phyloP scores from a whole-genome alignment of 1,284 basidiomycete species.

The Hypsizygus ulmarius region DNA sequence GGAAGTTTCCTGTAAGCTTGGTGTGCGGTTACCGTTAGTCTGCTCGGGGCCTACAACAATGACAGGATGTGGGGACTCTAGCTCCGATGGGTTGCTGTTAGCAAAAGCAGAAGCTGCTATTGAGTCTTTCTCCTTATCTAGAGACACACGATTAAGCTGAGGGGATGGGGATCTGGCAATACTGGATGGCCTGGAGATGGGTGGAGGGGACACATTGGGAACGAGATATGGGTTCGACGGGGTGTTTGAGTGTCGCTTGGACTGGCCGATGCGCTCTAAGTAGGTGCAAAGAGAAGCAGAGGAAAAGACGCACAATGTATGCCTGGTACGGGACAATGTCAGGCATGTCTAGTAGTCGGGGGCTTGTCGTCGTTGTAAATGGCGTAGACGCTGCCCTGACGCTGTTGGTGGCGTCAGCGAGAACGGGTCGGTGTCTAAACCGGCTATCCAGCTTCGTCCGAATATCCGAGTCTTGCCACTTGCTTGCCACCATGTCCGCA shows the following conservation, averaged over 20 bases:
- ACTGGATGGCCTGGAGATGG: slow-evolving; percentile 26
- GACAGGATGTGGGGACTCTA: neutral
- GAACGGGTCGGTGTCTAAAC: too few relatives aligned
- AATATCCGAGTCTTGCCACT: neutral
- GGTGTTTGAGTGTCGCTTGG: slow-evolving; percentile 66
- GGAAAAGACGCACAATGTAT: slow-evolving; percentile 51
- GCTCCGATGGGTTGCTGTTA: slow-evolving; percentile 18
- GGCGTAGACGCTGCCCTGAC: slow-evolving; percentile 1
- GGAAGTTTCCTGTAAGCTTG: too few relatives aligned
- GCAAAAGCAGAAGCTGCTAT: neutral
- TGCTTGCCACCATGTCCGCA: slow-evolving; percentile 54
- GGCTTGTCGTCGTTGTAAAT: slow-evolving; percentile 2
- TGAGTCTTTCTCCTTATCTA: slow-evolving; percentile 4
- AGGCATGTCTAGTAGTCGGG: slow-evolving; percentile 18
- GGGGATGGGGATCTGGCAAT: neutral
- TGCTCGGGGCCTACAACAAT: too few relatives aligned
- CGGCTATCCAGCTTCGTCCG: too few relatives aligned
- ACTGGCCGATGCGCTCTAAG: slow-evolving; percentile 35
- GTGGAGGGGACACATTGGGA: slow-evolving; percentile 32
- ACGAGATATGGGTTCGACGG: slow-evolving; percentile 38
- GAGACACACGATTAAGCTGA: neutral
- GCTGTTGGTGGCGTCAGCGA: neutral
- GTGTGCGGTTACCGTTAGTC: too few relatives aligned
- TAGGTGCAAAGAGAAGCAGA: slow-evolving; percentile 8
- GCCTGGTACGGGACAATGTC: slow-evolving; percentile 65